Base-by-base conservation (phyloP, 179 eudicot genomes). In the Gypsophila paniculata region DNA sequence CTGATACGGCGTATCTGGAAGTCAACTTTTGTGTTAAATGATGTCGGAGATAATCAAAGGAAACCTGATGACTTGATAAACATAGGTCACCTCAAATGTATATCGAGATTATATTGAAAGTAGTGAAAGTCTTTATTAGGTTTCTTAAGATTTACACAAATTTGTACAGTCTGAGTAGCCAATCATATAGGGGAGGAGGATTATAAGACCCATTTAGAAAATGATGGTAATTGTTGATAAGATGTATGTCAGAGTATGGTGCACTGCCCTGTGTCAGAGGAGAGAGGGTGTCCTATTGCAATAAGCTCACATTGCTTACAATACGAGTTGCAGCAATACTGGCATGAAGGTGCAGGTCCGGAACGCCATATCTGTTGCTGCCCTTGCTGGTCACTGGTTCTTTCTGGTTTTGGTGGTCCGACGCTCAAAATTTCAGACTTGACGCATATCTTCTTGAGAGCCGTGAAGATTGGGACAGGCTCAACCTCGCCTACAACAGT, bases 401-500 rank as follows among this genome's bases (percentile, higher is more conserved):
- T 61, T 61, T 61, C 66, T 0, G 66, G 44, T 21, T 61, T 61
- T 34, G 77, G 76, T 23, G 82, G 81, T 2, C 85, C 82, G 29
- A 83, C 85, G 19, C 68, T 77, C 32, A 77, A 44, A 26, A 83
- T 77, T 52, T 79, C 80, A 8, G 80, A 81, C 8, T 42, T 71
- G 57, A 73, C 78, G 34, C 76, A 75, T 0, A 76, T 74, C 74
- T 84, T 86, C 72, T 79, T 80, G 8, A 84, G 69, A 12, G 68
- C 77, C 34, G 19, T 73, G 18, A 77, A 69, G 3, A 86, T 62
- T 6, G 69, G 72, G 52, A 86, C 80, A 11, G 89, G 89, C 77
- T 86, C 87, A 62, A 84, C 86, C 66, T 76, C 84, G 36, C 89
- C 87, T 19, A 82, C 69, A 7, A 86, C 84, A 2, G 82, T 82